Evolutionary conservation across 2,329 filamentous ascomycete genomes (phyloP), one percentile per base, ranked within the genome.

Genomic region (Zymoseptoria passerinii): DNA sequence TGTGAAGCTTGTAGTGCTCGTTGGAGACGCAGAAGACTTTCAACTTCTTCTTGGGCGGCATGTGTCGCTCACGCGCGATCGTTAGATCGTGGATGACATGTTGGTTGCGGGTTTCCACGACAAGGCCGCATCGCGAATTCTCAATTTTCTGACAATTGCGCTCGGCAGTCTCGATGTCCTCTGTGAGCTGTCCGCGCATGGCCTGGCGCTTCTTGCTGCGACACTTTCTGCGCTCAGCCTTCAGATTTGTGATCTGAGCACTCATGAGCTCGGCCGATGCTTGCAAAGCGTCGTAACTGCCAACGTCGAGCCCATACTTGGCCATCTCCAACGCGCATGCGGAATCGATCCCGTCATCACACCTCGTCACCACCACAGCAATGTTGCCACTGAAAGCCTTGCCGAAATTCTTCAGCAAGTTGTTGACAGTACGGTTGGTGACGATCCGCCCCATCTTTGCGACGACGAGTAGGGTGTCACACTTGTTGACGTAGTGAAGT

Each of bases 391-490:
- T 28, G 29, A 56, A 60, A 2, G 19, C n/a, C 28, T 60, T 27
- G 35, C 18, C 60, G n/a, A 58, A 62, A 3, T 28, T 52, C 1
- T 8, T 8, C 4, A 60, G 44, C 2, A 62, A 29, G 8, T 8
- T 19, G 29, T 58, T 28, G 4, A 64, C 50, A 16, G 48, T 60
- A 1, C 54, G 35, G n/a, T 59, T 53, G 9, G 54, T 60, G 8
- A 54, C 51, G 0, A 56, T 44, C 13, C 64, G 62, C 13, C 48
- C 56, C 1, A 62, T 57, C 0, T 9, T 6, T 1, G 58, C 56
- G 1, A 64, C 58, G n/a, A 62, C 54, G 53, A 57, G 62, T 1
- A 65, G 40, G 0, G n/a, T 28, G 6, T 66, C 48, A 44, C 64
- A 65, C 5, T 59, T 10, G 16, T 19, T 28, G 5, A 64, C 20